Evolutionary conservation across 306 rosid genomes (phyloP), one percentile per base, ranked within the genome.

Genomic region (Gillenia trifoliata): DNA sequence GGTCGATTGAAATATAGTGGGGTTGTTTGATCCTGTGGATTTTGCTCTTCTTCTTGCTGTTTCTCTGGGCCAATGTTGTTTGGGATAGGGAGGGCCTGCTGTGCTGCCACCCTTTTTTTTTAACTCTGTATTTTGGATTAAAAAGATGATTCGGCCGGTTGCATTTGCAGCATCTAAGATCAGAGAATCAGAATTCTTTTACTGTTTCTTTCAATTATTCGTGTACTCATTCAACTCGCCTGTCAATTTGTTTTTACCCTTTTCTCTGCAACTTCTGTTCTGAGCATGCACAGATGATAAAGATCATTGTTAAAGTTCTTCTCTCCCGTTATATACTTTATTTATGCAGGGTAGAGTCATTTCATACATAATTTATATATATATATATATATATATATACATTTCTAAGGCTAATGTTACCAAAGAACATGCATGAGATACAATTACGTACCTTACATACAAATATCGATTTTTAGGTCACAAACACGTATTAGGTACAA

Each of bases 201-300:
- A 66, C 67, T 59, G 66, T 77, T 74, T 71, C 38, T 45, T 80
- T 82, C 83, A 66, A 85, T 81, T 83, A 83, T 83, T 83, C 71
- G 75, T 22, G 68, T 78, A 41, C 82, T 63, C 23, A 72, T 74
- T 71, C 30, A 69, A 64, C 71, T 34, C 76, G 63, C 49, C 74
- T 55, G 47, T 66, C 70, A 34, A 68, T 84, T 75, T 63, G 82
- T 68, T 68, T 75, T 28, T 69, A 64, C 61, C 73, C 47, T 57
- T 85, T 71, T 57, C 40, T 52, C 66, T 66, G 83, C 66, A 38
- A 59, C 25, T 52, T 52, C 57, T 5, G 57, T 57, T 56, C 75
- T 66, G 83, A 78, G 11, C 16, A 38, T 36, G 49, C 66, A 19
- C 64, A 25, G 64, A 25, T 69, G n/a, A n/a, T 68, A 80, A 71